Conservation (phyloP, 805 yeast genomes). For the Starmerella bombi region DNA sequence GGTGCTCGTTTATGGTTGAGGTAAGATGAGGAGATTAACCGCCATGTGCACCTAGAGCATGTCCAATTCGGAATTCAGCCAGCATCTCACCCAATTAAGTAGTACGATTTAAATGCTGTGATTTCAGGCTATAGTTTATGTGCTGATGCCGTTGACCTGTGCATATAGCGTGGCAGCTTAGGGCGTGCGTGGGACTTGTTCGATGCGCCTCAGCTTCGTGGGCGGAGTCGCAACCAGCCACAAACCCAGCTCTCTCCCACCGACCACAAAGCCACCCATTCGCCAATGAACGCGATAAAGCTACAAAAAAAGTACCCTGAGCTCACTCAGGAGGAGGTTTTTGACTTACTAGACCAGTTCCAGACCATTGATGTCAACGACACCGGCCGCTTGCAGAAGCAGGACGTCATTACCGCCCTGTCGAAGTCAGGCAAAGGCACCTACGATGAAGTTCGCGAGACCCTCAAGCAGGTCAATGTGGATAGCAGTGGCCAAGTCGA, state of each 20-base stretch:
- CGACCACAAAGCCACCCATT: neutral
- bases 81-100: too few species aligned
- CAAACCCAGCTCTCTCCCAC: neutral
- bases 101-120: too few species aligned
- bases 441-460: constrained; percentile 88
- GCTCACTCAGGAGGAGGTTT: constrained; percentile 74
- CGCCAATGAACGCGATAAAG: constrained; percentile 49
- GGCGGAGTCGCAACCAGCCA: neutral
- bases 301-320: constrained; percentile 72
- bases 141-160: too few species aligned
- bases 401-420: constrained; percentile 71
- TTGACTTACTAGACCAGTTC: constrained; percentile 74
- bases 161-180: too few species aligned
- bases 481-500: constrained; percentile 97
- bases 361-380: constrained; percentile 70
- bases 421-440: constrained; percentile 66
- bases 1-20: too few species aligned
- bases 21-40: too few species aligned
- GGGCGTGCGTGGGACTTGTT: too few species aligned
- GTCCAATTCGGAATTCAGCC: too few species aligned
- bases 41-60: too few species aligned
- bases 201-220: neutral
- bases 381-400: constrained; percentile 88
- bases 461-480: constrained; percentile 77
- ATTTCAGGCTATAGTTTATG: too few species aligned